phyloP scores from a whole-genome alignment of 768 basidiomycete genomes.

The Boletus rufocinnamomeus region DNA sequence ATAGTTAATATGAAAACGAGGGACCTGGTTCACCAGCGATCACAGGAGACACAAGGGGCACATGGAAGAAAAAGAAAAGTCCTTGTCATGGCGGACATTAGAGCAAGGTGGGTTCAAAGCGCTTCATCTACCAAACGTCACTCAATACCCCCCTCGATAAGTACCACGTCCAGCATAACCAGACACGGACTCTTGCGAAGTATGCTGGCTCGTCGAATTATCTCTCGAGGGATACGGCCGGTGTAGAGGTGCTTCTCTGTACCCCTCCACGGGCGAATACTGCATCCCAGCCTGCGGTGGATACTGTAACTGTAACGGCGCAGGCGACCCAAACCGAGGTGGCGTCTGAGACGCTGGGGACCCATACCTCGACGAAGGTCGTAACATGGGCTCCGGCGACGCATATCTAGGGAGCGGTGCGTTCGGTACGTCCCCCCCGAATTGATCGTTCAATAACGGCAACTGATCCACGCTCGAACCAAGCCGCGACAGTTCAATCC shows the following conservation, averaged over 20 bases:
- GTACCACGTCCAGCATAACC: conserved; percentile 36
- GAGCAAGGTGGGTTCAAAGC: neutral
- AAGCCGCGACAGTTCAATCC: conserved; percentile 58
- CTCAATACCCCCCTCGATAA: conserved; percentile 26
- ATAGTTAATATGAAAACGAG: neutral
- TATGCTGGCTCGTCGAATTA: conserved; percentile 7
- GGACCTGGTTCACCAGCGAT: neutral
- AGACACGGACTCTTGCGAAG: conserved; percentile 23
- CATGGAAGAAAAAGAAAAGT: neutral
- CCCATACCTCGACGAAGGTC: conserved; percentile 31
- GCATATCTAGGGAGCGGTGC: conserved; percentile 32
- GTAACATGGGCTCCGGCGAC: conserved; percentile 19
- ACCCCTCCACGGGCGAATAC: conserved; percentile 36
- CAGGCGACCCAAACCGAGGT: conserved; percentile 38
- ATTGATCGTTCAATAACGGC: conserved; percentile 50
- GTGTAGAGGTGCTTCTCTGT: conserved; percentile 64
- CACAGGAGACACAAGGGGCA: neutral
- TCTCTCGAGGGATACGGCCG: conserved; percentile 45
- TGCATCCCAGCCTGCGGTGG: conserved; percentile 33
- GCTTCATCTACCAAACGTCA: neutral
- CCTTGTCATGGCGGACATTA: conserved; percentile 20
- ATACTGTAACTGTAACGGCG: conserved; percentile 40
- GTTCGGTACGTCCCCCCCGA: conserved; percentile 11
- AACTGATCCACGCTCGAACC: conserved; percentile 54
- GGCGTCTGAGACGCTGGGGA: conserved; percentile 32